Evolutionary conservation across 75 land plant species (phyloP).

Genomic region (Pinus albicaulis): DNA sequence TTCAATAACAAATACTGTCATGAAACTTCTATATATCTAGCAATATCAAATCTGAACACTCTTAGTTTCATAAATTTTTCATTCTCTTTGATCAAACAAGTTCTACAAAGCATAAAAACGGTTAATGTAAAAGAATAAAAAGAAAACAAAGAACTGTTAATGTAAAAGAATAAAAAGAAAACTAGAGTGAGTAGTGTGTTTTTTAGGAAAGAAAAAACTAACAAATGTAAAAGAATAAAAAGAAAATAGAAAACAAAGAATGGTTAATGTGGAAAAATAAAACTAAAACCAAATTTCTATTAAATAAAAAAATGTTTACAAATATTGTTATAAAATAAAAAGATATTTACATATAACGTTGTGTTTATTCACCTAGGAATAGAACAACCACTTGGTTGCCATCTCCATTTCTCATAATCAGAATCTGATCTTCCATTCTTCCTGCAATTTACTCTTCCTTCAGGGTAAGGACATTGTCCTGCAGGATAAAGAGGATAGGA

Average conservation of each 20-base stretch:
- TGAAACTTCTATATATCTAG: not conserved
- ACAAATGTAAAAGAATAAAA: too few relatives aligned
- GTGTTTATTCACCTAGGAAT: slow-evolving; percentile 47
- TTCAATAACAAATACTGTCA: slow-evolving; percentile 6
- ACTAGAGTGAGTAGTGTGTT: not conserved
- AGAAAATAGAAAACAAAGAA: too few relatives aligned
- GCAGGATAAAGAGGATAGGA: slow-evolving; percentile 65
- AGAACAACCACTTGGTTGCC: slow-evolving; percentile 55
- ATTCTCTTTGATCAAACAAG: not conserved
- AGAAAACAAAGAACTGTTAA: not conserved
- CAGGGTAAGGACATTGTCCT: slow-evolving; percentile 43
- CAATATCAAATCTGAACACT: not conserved
- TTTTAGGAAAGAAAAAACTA: too few relatives aligned
- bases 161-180: not conserved
- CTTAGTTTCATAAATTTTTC: too few relatives aligned
- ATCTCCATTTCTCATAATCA: slow-evolving; percentile 65
- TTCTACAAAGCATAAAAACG: too few relatives aligned
- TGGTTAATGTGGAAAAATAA: too few relatives aligned
- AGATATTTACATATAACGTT: too few relatives aligned
- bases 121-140: not conserved
- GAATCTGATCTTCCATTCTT: slow-evolving; percentile 68
- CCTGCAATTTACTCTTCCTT: slow-evolving; percentile 36
- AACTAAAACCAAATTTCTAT: too few relatives aligned
- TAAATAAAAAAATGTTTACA: too few relatives aligned
- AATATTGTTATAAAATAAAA: too few relatives aligned